Conservation (phyloP, 495 filamentous ascomycete genomes). For the Neurospora sp. region DNA sequence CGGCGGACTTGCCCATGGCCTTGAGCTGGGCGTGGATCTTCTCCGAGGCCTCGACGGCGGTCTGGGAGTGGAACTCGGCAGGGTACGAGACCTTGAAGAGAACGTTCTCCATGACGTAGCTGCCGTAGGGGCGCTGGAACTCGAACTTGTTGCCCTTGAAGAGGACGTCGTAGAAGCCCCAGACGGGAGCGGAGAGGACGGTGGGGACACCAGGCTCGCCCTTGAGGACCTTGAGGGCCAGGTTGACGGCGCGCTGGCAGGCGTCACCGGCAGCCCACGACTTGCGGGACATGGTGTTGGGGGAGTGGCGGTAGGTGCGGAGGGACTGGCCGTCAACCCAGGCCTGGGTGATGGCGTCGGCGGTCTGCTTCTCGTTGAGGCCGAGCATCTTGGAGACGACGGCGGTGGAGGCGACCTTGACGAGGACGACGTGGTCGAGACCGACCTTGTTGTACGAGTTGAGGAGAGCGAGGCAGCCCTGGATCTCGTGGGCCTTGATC, state of each 20-base stretch:
- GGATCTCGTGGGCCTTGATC: constrained; percentile 99
- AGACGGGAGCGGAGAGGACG: constrained; percentile 83
- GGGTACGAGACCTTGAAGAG: constrained; percentile 99
- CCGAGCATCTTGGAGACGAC: constrained; percentile 93
- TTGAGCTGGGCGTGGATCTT: constrained; percentile 74
- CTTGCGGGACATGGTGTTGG: constrained; percentile 99
- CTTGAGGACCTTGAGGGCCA: constrained; percentile 84
- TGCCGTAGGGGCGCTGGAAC: constrained; percentile 92
- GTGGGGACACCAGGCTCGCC: constrained; percentile 87
- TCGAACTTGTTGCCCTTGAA: constrained; percentile 93
- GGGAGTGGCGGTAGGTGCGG: constrained; percentile 91
- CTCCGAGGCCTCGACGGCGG: constrained; percentile 89
- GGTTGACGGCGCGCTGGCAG: constrained; percentile 91
- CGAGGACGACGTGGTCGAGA: constrained; percentile 91
- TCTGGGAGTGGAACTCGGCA: constrained; percentile 99
- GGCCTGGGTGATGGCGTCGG: constrained; percentile 90
- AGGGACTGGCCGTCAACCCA: constrained; percentile 95
- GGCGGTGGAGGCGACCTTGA: constrained; percentile 93
- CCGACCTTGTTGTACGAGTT: constrained; percentile 99
- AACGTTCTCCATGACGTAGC: constrained; percentile 99
- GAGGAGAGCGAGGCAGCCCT: constrained; percentile 90
- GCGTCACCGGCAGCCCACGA: constrained; percentile 98
- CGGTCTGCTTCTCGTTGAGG: constrained; percentile 77
- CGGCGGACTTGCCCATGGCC: constrained; percentile 77
- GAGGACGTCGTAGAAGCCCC: constrained; percentile 97